phyloP scores from a whole-genome alignment of 2,329 filamentous ascomycete genomes.

The Pseudocercospora eumusae region DNA sequence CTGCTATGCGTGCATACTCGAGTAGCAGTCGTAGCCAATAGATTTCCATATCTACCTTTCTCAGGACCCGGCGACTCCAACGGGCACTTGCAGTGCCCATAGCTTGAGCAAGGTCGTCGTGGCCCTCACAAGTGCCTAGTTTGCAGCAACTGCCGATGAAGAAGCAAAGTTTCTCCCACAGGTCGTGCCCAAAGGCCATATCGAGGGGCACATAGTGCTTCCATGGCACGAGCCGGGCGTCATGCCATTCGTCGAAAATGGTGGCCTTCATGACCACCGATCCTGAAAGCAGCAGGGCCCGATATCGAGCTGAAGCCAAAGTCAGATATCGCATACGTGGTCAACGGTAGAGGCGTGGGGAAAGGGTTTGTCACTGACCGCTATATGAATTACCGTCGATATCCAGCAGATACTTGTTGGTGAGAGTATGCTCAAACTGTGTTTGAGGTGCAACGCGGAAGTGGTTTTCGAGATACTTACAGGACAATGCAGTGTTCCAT shows the following conservation, averaged over 20 bases:
- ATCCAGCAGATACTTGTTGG: constrained; percentile 68
- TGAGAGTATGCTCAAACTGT: not conserved
- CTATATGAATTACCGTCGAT: constrained; percentile 72
- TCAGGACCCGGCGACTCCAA: not conserved
- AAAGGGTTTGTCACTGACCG: no score
- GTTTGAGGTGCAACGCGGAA: not conserved
- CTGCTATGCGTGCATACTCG: constrained; percentile 1
- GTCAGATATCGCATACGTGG: no score
- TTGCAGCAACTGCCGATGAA: constrained; percentile 10
- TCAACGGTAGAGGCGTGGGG: no score
- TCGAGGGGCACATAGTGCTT: constrained; percentile 81
- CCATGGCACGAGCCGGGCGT: constrained; percentile 68
- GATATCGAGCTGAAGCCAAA: constrained; percentile 52
- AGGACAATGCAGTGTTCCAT: no score
- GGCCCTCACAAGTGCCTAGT: not conserved
- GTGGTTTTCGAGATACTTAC: not conserved
- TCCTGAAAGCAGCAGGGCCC: constrained; percentile 50
- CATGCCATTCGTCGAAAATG: constrained; percentile 81
- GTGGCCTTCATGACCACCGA: constrained; percentile 75
- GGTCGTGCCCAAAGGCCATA: constrained; percentile 68
- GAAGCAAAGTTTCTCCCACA: constrained; percentile 73
- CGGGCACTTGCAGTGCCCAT: not conserved
- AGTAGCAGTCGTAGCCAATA: not conserved
- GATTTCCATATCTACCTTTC: constrained; percentile 2
- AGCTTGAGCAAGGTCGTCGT: not conserved